Evolutionary conservation across 495 filamentous ascomycete species (phyloP), one percentile per base, ranked within the genome.

Genomic region (Penicillium bovifimosum): DNA sequence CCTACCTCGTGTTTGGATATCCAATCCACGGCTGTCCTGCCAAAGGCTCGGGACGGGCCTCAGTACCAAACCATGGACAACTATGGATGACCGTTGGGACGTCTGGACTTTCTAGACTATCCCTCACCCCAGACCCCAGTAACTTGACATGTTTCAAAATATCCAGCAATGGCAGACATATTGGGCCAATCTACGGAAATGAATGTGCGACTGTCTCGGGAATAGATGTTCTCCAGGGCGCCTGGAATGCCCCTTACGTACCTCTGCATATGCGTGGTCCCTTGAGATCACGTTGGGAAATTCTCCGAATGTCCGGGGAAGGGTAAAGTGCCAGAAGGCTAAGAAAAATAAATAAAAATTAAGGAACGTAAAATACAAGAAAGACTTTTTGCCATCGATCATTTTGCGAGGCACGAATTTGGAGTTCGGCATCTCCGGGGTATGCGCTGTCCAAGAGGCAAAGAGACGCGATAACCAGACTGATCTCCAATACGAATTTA

Each of bases 31-130:
- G 17, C 20, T 24, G 20, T 3, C 5, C 17, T 26, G 35, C 16
- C 9, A 47, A 52, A 36, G 58, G 54, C 47, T 56, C 64, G 64
- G 64, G 56, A 56, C 64, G 64, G 62, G 52, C 64, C 64, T 63
- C 55, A 36, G 59, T 50, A 56, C 62, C 62, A 64, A 54, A 61
- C 53, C 52, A 47, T 50, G 43, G 31, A 59, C 41, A 56, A 53
- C 44, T 45, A 29, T 34, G 51, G 43, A 27, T 41, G 47, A 24
- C 40, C 38, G 36, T 31, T 52, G 35, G 10, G 20, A 33, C 34
- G 33, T 41, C 14, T 36, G 16, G 10, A 5, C 34, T 36, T 1
- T 13, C 32, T 24, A 24, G 20, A 36, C 8, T 14, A 10, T 31
- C 6, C 29, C 29, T n/a, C n/a, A n/a, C n/a, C n/a, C n/a, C n/a